Evolutionary conservation across 768 basidiomycete species (phyloP).

Genomic region (Kwoniella bestiolae): DNA sequence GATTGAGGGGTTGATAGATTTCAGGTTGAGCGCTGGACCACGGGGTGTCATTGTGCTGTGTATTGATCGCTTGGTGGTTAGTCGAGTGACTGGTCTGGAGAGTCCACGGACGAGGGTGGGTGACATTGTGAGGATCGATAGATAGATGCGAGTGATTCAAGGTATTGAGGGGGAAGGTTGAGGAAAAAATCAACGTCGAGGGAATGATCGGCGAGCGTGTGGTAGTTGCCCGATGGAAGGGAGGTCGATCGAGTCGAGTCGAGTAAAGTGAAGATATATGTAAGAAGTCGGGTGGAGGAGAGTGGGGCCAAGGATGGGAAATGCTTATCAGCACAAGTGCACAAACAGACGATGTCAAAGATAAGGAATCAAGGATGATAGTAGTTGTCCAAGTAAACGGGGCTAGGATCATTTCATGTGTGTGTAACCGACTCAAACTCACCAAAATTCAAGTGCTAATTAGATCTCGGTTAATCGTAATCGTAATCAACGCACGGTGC

Average conservation of each 20-base stretch:
- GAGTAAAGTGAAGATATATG: background rate
- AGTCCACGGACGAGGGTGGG: background rate
- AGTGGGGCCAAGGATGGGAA: no score
- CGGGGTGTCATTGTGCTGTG: constrained; percentile 18
- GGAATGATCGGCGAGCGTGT: background rate
- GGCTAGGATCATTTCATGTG: background rate
- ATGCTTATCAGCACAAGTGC: background rate
- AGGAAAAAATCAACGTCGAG: background rate
- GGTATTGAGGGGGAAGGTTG: background rate
- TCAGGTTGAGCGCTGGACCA: constrained; percentile 63
- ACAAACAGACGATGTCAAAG: background rate
- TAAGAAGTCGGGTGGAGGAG: background rate
- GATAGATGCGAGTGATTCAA: no score
- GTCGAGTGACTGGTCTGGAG: constrained; percentile 6
- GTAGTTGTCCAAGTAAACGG: no score
- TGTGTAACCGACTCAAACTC: background rate
- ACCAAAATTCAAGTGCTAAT: no score
- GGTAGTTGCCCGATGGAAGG: constrained; percentile 2
- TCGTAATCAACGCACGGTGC: constrained; percentile 4
- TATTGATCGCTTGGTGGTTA: background rate
- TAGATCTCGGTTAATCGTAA: background rate
- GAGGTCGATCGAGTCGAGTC: background rate
- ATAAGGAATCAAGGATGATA: background rate
- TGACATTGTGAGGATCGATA: background rate
- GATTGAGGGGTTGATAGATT: constrained; percentile 80